Evolutionary conservation across 805 yeast genomes (phyloP), one percentile per base, ranked within the genome.

Genomic region (Zygotorulaspora sp.): DNA sequence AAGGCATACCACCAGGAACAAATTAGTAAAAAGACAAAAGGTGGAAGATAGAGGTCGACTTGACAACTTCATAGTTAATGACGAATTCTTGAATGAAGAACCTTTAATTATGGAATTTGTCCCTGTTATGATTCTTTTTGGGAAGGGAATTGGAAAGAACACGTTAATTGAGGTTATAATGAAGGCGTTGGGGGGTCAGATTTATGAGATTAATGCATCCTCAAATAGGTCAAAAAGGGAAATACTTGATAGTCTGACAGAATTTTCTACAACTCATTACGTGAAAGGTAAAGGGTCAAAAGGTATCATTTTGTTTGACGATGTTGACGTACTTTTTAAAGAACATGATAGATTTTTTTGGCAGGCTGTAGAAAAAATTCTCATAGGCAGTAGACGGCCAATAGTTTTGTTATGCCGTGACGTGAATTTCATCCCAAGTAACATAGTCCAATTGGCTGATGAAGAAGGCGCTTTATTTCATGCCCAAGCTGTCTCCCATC

Each of bases 151-250:
- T 8, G 94, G 96, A 2, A 90, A 90, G 56, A 80, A 92, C 0
- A 70, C 87, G 0, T 61, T 88, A 0, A 68, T 90, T 0, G 75
- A 83, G 47, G 75, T 94, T 0, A 72, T 81, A 3, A 77, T 83
- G 54, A 65, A 74, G 7, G 78, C 76, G 30, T 47, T 80, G 7
- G 66, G 68, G 13, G 89, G 89, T 0, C 83, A 79, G 49, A 83
- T 89, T 2, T 81, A 83, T 56, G 97, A 90, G 56, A 68, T 89
- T 19, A 86, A 85, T 57, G 67, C 88, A 0, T 75, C 87, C n/a
- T 80, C 77, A 48, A 66, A 75, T 21, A 68, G 97, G 53, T 75
- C 87, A 1, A 75, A 81, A 32, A 83, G 77, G 55, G 90, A 84
- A 44, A 71, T 90, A 10, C 64, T 70, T 35, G 73, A 77, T 17